Conservation (phyloP, 768 basidiomycete species). For the Lenzites betulinus region DNA sequence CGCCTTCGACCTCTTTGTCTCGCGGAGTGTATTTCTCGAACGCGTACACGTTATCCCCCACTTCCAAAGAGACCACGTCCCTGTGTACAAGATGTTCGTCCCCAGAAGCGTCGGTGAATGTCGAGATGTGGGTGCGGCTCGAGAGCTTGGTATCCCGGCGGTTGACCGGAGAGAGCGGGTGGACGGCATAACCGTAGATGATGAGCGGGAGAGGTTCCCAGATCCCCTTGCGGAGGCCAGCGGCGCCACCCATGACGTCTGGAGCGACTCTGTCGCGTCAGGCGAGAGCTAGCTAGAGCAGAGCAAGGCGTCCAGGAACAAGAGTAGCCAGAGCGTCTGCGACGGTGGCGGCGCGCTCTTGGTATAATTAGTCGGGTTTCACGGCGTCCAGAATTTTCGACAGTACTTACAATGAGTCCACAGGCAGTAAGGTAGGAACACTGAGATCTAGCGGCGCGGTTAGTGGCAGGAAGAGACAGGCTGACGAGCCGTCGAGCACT, state of each 20-base stretch:
- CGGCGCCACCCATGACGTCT: constrained; percentile 18
- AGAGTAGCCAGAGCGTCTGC: neutral
- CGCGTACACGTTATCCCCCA: constrained; percentile 96
- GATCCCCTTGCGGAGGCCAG: constrained; percentile 38
- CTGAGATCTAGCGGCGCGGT: neutral
- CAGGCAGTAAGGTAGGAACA: neutral
- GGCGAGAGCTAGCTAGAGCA: neutral
- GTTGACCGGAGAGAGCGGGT: constrained; percentile 70
- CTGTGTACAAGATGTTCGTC: constrained; percentile 67
- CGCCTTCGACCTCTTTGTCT: constrained; percentile 71
- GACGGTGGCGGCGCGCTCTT: neutral
- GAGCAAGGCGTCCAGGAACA: neutral
- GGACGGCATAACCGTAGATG: constrained; percentile 90
- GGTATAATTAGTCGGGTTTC: neutral
- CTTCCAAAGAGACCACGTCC: constrained; percentile 84
- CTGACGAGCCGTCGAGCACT: neutral
- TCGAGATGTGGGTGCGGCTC: constrained; percentile 56
- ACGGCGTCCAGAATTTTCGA: neutral
- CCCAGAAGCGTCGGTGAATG: constrained; percentile 58
- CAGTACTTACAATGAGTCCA: neutral
- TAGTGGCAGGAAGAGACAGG: neutral
- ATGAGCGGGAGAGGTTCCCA: constrained; percentile 73
- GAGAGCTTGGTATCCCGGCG: constrained; percentile 73
- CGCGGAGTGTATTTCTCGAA: constrained; percentile 87
- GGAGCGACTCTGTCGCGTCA: neutral